phyloP scores from a whole-genome alignment of 257 asterid species.

The Gardenia jasminoides region DNA sequence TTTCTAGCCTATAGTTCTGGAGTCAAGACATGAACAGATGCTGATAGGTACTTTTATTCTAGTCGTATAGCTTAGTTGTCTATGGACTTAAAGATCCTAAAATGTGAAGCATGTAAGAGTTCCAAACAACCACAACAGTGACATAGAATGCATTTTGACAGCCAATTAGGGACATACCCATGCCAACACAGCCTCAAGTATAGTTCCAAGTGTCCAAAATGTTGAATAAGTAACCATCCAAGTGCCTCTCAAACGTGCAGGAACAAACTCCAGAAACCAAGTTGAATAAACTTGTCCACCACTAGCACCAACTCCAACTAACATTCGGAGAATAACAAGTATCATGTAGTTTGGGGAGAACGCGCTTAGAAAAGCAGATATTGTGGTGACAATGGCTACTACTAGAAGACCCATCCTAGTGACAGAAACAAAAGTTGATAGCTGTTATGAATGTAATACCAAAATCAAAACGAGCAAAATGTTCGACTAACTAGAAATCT shows the following conservation, averaged over 20 bases:
- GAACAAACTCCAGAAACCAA: constrained; percentile 89
- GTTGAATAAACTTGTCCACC: constrained; percentile 79
- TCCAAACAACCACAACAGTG: too few relatives aligned
- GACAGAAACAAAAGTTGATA: constrained; percentile 15
- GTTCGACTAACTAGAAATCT: neutral
- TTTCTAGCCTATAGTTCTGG: too few relatives aligned
- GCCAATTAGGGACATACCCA: constrained; percentile 63
- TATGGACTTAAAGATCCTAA: too few relatives aligned
- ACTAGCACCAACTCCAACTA: constrained; percentile 79
- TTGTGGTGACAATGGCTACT: constrained; percentile 58
- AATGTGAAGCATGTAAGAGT: too few relatives aligned
- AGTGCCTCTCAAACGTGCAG: constrained; percentile 57
- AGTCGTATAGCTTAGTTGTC: too few relatives aligned
- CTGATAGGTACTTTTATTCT: too few relatives aligned
- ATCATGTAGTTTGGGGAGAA: constrained; percentile 58
- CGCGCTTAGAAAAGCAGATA: constrained; percentile 54
- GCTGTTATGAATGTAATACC: neutral
- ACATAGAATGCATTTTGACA: too few relatives aligned
- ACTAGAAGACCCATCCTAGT: constrained; percentile 71
- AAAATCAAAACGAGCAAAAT: neutral
- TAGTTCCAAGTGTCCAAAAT: constrained; percentile 74
- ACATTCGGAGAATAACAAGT: constrained; percentile 49
- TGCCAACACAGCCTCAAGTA: constrained; percentile 74
- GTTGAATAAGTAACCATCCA: constrained; percentile 77
- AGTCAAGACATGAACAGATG: too few relatives aligned